Percentiles rank a stretch among this genome's conserved stretches.
Conservation (phyloP, 2,329 filamentous ascomycete genomes). For the Aspergillus puulaauensis region DNA sequence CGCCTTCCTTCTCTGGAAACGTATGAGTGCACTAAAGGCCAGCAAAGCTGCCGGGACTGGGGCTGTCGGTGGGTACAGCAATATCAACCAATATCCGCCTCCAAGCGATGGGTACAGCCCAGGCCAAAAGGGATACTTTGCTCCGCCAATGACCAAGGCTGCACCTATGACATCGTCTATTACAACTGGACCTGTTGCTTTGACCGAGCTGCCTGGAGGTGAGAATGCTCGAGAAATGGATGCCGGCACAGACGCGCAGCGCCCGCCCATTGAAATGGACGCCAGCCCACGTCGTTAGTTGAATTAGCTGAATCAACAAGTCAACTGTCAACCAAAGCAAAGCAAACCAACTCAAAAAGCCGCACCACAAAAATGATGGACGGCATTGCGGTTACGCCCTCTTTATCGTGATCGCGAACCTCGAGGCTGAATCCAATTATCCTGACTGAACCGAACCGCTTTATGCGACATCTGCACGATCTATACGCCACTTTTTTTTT, state of each 20-base stretch:
- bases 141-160: neutral
- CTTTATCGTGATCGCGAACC: too few species aligned
- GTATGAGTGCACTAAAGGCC: neutral
- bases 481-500: neutral
- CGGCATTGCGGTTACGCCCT: neutral
- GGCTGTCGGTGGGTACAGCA: neutral
- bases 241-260: neutral
- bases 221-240: conserved; percentile 2
- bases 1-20: conserved; percentile 4
- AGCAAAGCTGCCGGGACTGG: neutral
- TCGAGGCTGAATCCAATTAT: too few species aligned
- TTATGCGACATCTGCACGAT: neutral
- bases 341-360: too few species aligned
- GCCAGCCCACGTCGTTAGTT: neutral
- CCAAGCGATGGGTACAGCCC: neutral
- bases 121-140: neutral
- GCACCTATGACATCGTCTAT: neutral
- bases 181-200: neutral
- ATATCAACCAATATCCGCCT: neutral
- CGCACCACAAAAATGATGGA: neutral
- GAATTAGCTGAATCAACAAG: neutral
- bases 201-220: neutral
- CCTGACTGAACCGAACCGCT: too few species aligned
- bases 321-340: neutral
- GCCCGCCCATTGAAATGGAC: conserved; percentile 2